Evolutionary conservation across 371 early-diverging fungal species (phyloP).

Genomic region (Mucor ambiguus): DNA sequence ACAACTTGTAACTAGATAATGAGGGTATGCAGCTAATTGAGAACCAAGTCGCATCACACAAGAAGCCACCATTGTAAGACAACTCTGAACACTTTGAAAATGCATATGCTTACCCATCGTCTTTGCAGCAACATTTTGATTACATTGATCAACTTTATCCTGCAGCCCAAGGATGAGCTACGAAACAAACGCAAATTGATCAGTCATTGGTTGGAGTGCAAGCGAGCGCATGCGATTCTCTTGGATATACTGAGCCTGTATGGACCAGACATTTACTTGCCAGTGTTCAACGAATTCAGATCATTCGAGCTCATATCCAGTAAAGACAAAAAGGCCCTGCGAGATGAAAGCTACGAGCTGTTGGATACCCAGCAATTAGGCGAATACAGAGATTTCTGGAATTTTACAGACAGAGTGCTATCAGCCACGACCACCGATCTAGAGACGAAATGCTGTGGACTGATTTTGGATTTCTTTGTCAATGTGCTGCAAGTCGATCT

Average conservation of each 20-base stretch:
- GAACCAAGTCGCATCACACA: constrained; percentile 18
- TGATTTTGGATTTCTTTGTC: constrained; percentile 22
- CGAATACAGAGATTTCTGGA: constrained; percentile 24
- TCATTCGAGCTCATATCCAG: constrained; percentile 5
- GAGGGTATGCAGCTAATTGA: constrained; percentile 31
- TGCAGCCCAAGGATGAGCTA: constrained; percentile 10
- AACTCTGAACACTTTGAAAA: not conserved
- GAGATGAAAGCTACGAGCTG: constrained; percentile 16
- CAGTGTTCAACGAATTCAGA: constrained; percentile 22
- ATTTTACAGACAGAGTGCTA: constrained; percentile 3
- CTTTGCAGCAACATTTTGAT: constrained; percentile 14
- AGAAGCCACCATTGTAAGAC: constrained; percentile 27
- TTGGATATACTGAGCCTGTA: constrained; percentile 20
- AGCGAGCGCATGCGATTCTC: constrained; percentile 19
- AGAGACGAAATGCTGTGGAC: constrained; percentile 13
- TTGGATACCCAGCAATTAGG: constrained; percentile 11
- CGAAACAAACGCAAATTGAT: not conserved
- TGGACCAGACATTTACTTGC: constrained; percentile 20
- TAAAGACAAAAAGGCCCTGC: not conserved
- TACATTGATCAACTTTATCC: constrained; percentile 18
- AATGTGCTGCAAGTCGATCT: constrained; percentile 23
- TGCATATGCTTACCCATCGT: not conserved
- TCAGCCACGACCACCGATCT: constrained; percentile 5
- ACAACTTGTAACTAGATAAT: constrained; percentile 7
- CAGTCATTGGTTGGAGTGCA: constrained; percentile 19